These are phyloP conservation scores for Eucalyptus curtisii DNA, from an alignment of 345 rosid genomes.

Conservation along the genomic window DNA sequence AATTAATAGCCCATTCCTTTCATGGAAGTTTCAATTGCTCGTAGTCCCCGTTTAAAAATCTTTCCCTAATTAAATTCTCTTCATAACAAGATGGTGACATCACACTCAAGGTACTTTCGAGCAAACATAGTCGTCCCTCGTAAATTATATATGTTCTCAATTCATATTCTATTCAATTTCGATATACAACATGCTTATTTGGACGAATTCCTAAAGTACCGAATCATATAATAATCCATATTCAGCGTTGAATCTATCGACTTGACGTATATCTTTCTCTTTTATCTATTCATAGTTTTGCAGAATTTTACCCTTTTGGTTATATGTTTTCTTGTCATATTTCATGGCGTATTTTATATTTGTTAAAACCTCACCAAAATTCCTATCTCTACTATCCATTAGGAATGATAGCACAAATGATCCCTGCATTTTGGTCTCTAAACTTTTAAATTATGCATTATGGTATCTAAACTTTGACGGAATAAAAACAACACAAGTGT, in stretches of 20 bases:
- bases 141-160: background rate
- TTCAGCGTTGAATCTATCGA: background rate
- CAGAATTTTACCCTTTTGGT: background rate
- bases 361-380: background rate
- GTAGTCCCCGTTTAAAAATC: background rate
- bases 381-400: background rate
- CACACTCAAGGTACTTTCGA: background rate
- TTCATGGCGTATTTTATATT: background rate
- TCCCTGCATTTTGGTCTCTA: too few relatives aligned
- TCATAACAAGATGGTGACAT: background rate
- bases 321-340: background rate
- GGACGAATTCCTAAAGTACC: background rate
- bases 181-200: background rate
- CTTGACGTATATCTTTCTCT: accelerated
- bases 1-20: background rate
- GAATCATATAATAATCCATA: background rate
- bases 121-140: background rate
- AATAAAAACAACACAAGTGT: accelerated
- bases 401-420: background rate
- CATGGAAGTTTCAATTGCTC: background rate
- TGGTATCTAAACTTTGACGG: accelerated
- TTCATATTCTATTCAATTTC: background rate
- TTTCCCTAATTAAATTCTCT: background rate
- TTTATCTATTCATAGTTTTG: background rate
- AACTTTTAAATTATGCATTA: too few relatives aligned